A percentile compares a stretch with the other conserved stretches of the same genome.
These are phyloP conservation scores for Colletotrichum tropicicola DNA, from an alignment of 2,329 filamentous ascomycete species.

Conservation along the genomic window DNA sequence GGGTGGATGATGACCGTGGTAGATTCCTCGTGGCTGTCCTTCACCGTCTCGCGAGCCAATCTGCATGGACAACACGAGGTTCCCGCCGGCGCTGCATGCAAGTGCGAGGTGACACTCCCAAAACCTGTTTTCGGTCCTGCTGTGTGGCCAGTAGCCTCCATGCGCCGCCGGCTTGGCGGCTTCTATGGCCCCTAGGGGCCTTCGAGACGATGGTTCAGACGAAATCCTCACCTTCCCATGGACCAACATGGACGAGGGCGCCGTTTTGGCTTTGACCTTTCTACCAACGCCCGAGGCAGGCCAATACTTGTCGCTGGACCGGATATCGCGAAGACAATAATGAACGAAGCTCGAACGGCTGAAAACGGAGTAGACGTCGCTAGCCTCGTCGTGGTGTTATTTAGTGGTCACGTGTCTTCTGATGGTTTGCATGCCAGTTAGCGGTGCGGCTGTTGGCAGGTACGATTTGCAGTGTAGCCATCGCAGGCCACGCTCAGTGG, in stretches of 20 bases:
- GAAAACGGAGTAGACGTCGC: constrained; percentile 1
- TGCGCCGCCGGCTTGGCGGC: constrained; percentile 28
- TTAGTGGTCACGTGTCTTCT: constrained; percentile 14
- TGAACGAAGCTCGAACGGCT: not conserved
- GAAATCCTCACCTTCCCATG: not conserved
- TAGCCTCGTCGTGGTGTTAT: not conserved
- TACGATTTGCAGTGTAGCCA: not conserved
- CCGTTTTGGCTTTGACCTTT: constrained; percentile 1
- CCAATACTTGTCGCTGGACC: no score
- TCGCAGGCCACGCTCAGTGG: no score
- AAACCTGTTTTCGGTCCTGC: constrained; percentile 28
- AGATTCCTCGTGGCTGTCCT: not conserved
- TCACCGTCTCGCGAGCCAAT: constrained; percentile 28
- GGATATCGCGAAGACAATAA: no score
- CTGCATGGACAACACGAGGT: constrained; percentile 22
- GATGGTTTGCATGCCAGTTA: no score
- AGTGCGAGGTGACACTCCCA: constrained; percentile 27
- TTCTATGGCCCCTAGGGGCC: not conserved
- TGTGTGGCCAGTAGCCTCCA: constrained; percentile 20
- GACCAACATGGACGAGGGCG: not conserved
- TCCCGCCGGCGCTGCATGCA: constrained; percentile 30
- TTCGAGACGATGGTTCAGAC: constrained; percentile 22
- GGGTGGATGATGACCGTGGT: not conserved
- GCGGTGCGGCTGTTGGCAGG: no score
- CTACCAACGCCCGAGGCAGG: no score